Conservation (phyloP, 345 rosid genomes). For the Populus nigra region DNA sequence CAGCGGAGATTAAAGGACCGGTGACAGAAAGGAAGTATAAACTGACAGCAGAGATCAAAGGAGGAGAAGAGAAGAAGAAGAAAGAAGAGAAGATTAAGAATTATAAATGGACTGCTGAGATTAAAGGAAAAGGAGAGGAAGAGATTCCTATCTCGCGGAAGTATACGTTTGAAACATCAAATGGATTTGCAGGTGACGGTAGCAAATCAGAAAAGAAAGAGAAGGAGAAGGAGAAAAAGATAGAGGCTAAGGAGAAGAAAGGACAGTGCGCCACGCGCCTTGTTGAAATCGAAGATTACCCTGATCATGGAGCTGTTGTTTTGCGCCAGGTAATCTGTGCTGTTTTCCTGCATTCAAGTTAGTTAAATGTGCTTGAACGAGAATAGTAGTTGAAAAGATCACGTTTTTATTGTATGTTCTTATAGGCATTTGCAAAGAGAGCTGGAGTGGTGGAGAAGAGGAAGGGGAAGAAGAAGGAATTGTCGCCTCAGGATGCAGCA, state of each 20-base stretch:
- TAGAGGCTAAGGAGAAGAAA: constrained; percentile 42
- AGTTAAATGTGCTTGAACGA: neutral
- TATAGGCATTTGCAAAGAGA: constrained; percentile 76
- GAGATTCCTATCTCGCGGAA: constrained; percentile 47
- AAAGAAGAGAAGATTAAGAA: constrained; percentile 38
- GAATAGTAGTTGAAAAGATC: neutral
- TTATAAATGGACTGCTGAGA: constrained; percentile 73
- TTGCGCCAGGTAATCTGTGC: constrained; percentile 52
- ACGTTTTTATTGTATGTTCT: neutral
- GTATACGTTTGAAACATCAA: constrained; percentile 57
- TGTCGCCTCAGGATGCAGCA: constrained; percentile 80
- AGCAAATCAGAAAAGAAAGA: constrained; percentile 40
- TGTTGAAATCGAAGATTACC: constrained; percentile 65
- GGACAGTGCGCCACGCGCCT: constrained; percentile 44
- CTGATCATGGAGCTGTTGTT: constrained; percentile 47
- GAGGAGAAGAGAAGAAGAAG: constrained; percentile 28
- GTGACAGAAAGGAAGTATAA: constrained; percentile 63
- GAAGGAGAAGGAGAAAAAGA: constrained; percentile 25
- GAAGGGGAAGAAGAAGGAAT: constrained; percentile 78
- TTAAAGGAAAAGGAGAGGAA: constrained; percentile 56
- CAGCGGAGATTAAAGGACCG: constrained; percentile 69
- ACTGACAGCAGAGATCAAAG: constrained; percentile 65
- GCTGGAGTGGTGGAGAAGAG: constrained; percentile 43
- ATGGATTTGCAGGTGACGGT: constrained; percentile 39
- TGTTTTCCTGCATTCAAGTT: neutral